These are phyloP conservation scores for Pleurotus ostreatus DNA, from an alignment of 768 basidiomycete species.

Conservation along the genomic window DNA sequence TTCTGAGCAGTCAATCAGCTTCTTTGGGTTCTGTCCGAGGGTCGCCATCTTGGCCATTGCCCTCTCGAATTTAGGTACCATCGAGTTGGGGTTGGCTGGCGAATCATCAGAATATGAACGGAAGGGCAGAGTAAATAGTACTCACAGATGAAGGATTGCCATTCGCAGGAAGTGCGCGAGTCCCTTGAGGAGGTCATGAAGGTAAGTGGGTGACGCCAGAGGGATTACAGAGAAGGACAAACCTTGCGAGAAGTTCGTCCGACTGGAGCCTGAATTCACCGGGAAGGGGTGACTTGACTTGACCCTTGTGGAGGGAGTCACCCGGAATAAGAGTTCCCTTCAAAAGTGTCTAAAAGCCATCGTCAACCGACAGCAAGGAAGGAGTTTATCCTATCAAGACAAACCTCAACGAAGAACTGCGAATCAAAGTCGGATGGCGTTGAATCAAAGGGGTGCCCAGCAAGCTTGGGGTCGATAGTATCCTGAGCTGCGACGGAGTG, in stretches of 20 bases:
- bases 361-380: background rate
- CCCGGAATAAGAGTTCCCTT: constrained; percentile 22
- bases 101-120: background rate
- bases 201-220: background rate
- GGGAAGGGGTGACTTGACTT: constrained; percentile 18
- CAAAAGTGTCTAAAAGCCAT: constrained; percentile 18
- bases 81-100: constrained; percentile 18
- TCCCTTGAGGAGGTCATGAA: constrained; percentile 8
- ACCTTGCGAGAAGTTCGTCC: constrained; percentile 21
- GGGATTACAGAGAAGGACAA: constrained; percentile 9
- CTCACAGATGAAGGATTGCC: constrained; percentile 33
- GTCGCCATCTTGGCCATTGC: constrained; percentile 30
- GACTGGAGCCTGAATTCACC: constrained; percentile 29
- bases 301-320: constrained; percentile 16
- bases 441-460: constrained; percentile 25
- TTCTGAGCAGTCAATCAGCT: constrained; percentile 26
- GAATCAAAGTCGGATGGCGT: constrained; percentile 27
- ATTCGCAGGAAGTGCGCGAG: constrained; percentile 30
- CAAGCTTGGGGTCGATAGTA: constrained; percentile 12
- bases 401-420: constrained; percentile 26
- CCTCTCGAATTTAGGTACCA: constrained; percentile 22
- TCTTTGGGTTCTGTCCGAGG: constrained; percentile 20
- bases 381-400: background rate
- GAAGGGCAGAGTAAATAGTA: background rate
- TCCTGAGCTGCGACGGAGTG: constrained; percentile 22